These are phyloP conservation scores for Ceratobasidium sp. DNA, from an alignment of 1,284 basidiomycete genomes.

Conservation along the genomic window DNA sequence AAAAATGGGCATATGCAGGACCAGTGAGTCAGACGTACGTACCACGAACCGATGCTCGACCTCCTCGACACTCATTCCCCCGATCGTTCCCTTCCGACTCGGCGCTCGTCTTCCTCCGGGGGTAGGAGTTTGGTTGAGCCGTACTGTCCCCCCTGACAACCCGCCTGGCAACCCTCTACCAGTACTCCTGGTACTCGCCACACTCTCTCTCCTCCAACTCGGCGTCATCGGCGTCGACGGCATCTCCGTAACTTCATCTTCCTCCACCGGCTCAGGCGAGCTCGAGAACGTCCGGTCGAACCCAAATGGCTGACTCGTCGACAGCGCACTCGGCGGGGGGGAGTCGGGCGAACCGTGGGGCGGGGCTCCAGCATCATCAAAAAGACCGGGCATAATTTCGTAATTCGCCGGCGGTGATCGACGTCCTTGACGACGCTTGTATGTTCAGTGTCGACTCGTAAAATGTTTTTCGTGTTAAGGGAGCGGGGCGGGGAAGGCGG, in stretches of 20 bases:
- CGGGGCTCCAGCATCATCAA: slow-evolving; percentile 22
- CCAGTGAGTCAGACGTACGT: neutral
- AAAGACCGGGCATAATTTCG: slow-evolving; percentile 13
- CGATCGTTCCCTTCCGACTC: slow-evolving; percentile 35
- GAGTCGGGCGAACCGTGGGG: slow-evolving; percentile 26
- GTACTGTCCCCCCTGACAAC: neutral
- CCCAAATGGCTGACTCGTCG: neutral
- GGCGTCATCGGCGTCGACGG: slow-evolving; percentile 26
- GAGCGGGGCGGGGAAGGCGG: neutral
- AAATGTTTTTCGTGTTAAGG: neutral
- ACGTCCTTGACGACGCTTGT: neutral
- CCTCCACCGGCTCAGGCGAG: slow-evolving; percentile 23
- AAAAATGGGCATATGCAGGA: neutral
- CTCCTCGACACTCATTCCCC: slow-evolving; percentile 42
- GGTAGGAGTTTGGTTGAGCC: slow-evolving; percentile 12
- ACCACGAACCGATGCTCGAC: slow-evolving; percentile 35
- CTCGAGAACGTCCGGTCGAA: slow-evolving; percentile 9
- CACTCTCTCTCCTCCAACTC: slow-evolving; percentile 18
- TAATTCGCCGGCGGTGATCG: neutral
- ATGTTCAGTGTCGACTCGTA: neutral
- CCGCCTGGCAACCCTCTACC: neutral
- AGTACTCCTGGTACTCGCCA: slow-evolving; percentile 15
- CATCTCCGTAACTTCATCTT: slow-evolving; percentile 42
- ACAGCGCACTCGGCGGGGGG: slow-evolving; percentile 1
- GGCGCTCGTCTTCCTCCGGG: slow-evolving; percentile 26